Percentiles rank a stretch among this genome's conserved stretches.
These are phyloP conservation scores for Voacanga thouarsii DNA, from an alignment of 257 asterid species.

Conservation along the genomic window DNA sequence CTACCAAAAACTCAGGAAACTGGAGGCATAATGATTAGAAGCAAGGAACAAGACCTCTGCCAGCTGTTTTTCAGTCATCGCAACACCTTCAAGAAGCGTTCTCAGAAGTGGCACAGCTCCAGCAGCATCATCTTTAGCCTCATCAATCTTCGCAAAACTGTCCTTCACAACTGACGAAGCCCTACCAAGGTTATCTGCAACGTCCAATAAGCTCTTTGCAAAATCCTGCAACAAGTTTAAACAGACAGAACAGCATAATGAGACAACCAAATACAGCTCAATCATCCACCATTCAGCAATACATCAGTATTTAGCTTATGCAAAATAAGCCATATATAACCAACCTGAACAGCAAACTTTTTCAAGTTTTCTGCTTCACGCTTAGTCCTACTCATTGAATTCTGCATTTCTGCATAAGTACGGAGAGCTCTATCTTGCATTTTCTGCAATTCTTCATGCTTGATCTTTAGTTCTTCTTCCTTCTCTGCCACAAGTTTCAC, in stretches of 20 bases:
- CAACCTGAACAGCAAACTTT: slow-evolving; percentile 82
- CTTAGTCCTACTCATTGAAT: slow-evolving; percentile 65
- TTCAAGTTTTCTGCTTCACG: slow-evolving; percentile 84
- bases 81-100: slow-evolving; percentile 92
- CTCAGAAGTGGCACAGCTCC: slow-evolving; percentile 81
- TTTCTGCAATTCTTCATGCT: slow-evolving; percentile 53
- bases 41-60: slow-evolving; percentile 52
- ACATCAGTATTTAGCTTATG: not conserved
- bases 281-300: not conserved
- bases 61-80: slow-evolving; percentile 96
- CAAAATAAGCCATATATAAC: slow-evolving; percentile 1
- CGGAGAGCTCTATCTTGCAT: slow-evolving; percentile 75
- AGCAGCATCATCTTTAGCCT: slow-evolving; percentile 55
- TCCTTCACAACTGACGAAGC: slow-evolving; percentile 88
- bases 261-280: slow-evolving; percentile 10
- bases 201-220: slow-evolving; percentile 73
- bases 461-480: slow-evolving; percentile 49
- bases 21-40: not conserved
- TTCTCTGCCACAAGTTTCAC: slow-evolving; percentile 67
- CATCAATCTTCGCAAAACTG: slow-evolving; percentile 67
- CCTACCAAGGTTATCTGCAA: slow-evolving; percentile 79
- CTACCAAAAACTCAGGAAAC: not conserved
- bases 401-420: slow-evolving; percentile 76
- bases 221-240: slow-evolving; percentile 56
- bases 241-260: slow-evolving; percentile 3